These are phyloP conservation scores for Leersia perrieri DNA, from an alignment of 176 grass and related monocot genomes.

Conservation along the genomic window DNA sequence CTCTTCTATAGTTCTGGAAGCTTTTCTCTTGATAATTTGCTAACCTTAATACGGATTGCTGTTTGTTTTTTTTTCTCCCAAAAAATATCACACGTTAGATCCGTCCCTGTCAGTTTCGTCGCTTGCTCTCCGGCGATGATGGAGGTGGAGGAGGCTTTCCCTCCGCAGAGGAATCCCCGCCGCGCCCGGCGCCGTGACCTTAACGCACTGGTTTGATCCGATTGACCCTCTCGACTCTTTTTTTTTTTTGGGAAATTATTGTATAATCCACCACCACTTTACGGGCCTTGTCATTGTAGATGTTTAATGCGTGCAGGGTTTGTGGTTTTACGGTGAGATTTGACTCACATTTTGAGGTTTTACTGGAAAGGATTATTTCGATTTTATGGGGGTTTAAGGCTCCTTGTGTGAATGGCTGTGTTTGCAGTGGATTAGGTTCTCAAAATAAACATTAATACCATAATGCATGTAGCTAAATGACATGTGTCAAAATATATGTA, in stretches of 20 bases:
- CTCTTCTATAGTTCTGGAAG: too few relatives aligned
- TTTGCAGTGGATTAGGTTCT: not conserved
- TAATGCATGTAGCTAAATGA: too few relatives aligned
- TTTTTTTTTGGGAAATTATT: not conserved
- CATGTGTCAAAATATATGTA: too few relatives aligned
- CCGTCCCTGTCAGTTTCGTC: too few relatives aligned
- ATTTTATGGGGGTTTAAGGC: not conserved
- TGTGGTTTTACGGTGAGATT: not conserved
- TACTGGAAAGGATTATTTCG: not conserved
- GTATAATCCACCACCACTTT: not conserved
- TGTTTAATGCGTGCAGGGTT: slow-evolving; percentile 2
- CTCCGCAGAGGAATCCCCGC: slow-evolving; percentile 45
- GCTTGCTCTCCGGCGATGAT: slow-evolving; percentile 48
- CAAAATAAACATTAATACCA: too few relatives aligned
- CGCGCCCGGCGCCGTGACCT: slow-evolving; percentile 63
- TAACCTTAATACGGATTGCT: too few relatives aligned
- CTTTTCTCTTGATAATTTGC: too few relatives aligned
- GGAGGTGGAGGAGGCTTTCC: slow-evolving; percentile 45
- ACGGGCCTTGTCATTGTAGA: not conserved
- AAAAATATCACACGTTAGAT: too few relatives aligned
- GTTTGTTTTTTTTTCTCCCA: slow-evolving; percentile 1
- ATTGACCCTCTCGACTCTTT: not conserved
- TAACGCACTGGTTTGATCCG: slow-evolving; percentile 56
- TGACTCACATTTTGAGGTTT: not conserved
- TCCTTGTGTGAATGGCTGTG: not conserved